A percentile compares a stretch with the other conserved stretches of the same genome.
These are phyloP conservation scores for Stephania cephalantha DNA, from an alignment of 164 flowering plant genomes.

Conservation along the genomic window DNA sequence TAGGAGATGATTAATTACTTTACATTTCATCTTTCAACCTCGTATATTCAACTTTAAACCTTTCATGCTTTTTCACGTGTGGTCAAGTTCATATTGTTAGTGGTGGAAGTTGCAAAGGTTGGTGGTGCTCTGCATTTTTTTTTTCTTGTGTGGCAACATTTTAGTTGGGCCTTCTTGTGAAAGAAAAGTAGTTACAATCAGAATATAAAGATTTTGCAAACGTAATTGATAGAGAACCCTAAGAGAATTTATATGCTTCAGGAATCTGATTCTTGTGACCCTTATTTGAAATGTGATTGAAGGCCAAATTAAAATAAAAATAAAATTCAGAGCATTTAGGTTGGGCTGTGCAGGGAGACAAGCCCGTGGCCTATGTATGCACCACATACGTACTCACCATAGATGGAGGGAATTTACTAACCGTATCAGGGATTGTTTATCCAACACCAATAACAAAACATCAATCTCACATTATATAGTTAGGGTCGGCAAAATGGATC, in stretches of 20 bases:
- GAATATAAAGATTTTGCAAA: neutral
- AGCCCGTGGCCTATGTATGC: too few relatives aligned
- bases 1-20: too few relatives aligned
- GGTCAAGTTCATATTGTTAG: neutral
- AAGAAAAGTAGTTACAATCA: neutral
- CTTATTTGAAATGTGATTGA: neutral
- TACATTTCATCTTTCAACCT: neutral
- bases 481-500: too few relatives aligned
- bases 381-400: too few relatives aligned
- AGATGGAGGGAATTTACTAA: too few relatives aligned
- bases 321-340: too few relatives aligned
- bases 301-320: neutral
- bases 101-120: neutral
- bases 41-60: neutral
- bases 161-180: neutral
- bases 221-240: neutral
- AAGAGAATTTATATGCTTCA: neutral
- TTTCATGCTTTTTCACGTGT: neutral
- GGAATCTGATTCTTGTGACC: neutral
- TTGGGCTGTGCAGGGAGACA: too few relatives aligned
- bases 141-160: neutral
- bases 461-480: too few relatives aligned
- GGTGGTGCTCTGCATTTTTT: neutral
- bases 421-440: too few relatives aligned
- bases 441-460: too few relatives aligned